Base-by-base conservation (phyloP, 768 basidiomycete species). In the Mycena latifolia region DNA sequence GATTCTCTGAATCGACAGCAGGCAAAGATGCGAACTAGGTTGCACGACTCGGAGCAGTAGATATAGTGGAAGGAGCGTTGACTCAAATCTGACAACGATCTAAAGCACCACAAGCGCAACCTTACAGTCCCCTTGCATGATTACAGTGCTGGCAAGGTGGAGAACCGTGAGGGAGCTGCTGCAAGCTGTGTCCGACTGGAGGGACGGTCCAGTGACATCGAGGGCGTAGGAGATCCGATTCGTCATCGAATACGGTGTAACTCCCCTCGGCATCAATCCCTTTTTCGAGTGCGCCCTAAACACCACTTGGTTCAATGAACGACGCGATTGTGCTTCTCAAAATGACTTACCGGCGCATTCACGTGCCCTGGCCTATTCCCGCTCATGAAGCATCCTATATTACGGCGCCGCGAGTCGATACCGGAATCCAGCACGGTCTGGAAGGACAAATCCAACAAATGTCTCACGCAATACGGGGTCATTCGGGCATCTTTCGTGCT, bases 81-180 rank as follows among this genome's bases (percentile, higher is more conserved):
- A n/a, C n/a, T n/a, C n/a, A n/a, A n/a, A n/a, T n/a, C n/a, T n/a
- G n/a, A n/a, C n/a, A n/a, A n/a, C n/a, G n/a, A n/a, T n/a, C n/a
- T n/a, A n/a, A n/a, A n/a, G n/a, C n/a, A n/a, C n/a, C n/a, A 83
- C 78, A 15, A 83, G 66, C 1, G 81, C 81, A 3, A 77, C 74
- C 9, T 77, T 74, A 15, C 80, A 72, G 50, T 82, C 81, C 6
- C 80, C 79, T 25, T 70, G 71, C 33, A 72, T 70, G 1, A 82
- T 74, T 1, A 79, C 74, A 17, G 71, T 73, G 5, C 81, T 71
- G 0, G 80, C 82, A 24, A 82, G 74, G 66, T 83, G 81, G 46
- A 79, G 75, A 3, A 77, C 78, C 11, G 73, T 76, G 10, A 82
- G 71, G 27, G 73, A 75, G 6, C 79, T 80, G 20, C 78, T 80